phyloP scores from a whole-genome alignment of 2,329 filamentous ascomycete genomes.

The Microcyclospora pomicola region DNA sequence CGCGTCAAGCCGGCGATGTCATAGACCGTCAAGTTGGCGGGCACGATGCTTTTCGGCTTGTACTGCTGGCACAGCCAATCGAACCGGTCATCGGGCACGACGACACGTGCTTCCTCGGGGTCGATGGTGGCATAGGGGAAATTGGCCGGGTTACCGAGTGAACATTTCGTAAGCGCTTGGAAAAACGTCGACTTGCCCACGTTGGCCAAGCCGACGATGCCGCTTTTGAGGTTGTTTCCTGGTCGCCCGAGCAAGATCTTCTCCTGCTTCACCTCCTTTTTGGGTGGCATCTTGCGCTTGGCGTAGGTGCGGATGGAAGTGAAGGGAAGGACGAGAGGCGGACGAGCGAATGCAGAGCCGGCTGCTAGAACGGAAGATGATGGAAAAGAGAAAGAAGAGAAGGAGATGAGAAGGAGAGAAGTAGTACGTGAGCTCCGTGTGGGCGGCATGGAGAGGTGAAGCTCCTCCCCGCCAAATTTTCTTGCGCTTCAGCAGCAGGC shows the following conservation, averaged over 20 bases:
- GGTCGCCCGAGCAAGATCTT: conserved; percentile 92
- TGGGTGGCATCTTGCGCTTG: conserved; percentile 75
- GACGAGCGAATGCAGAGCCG: conserved; percentile 20
- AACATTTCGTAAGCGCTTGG: conserved; percentile 97
- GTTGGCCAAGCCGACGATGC: conserved; percentile 96
- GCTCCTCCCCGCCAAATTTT: too few relatives aligned
- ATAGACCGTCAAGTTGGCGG: conserved; percentile 94
- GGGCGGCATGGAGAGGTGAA: too few relatives aligned
- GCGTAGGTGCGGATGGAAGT: conserved; percentile 37
- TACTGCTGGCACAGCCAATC: conserved; percentile 95
- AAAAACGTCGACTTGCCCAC: conserved; percentile 99
- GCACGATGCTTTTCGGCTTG: conserved; percentile 94
- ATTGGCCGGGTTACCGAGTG: conserved; percentile 91
- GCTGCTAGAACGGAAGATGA: conserved; percentile 14
- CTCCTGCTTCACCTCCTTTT: conserved; percentile 83
- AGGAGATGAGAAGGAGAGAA: conserved; percentile 11
- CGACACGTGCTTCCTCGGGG: conserved; percentile 91
- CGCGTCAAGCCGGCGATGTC: conserved; percentile 95
- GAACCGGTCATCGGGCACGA: conserved; percentile 90
- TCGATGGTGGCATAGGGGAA: conserved; percentile 99
- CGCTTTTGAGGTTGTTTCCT: conserved; percentile 97
- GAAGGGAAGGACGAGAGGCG: conserved; percentile 5
- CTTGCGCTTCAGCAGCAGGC: too few relatives aligned
- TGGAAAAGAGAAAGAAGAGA: conserved; percentile 10
- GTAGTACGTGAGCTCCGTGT: neutral